A percentile compares a stretch with the other conserved stretches of the same genome.
These are phyloP conservation scores for Entoloma clypeatum DNA, from an alignment of 1,284 basidiomycete species.

Conservation along the genomic window DNA sequence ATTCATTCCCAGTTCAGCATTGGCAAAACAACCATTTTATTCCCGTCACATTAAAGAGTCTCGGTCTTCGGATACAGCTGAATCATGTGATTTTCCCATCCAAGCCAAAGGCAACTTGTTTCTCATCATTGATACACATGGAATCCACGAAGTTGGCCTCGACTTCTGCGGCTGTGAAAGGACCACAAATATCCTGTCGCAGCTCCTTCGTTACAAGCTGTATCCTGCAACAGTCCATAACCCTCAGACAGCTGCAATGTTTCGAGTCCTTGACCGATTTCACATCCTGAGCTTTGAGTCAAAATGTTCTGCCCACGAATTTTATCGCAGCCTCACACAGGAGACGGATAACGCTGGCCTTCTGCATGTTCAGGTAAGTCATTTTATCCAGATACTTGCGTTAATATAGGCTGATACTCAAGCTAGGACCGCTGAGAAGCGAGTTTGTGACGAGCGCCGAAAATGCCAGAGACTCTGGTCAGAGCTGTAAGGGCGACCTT, in stretches of 20 bases:
- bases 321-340: constrained; percentile 10
- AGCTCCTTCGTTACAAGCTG: constrained; percentile 13
- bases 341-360: constrained; percentile 13
- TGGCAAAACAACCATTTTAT: neutral
- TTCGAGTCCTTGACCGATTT: constrained; percentile 12
- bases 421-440: no score
- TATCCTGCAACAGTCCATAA: constrained; percentile 12
- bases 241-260: constrained; percentile 15
- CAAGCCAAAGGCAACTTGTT: constrained; percentile 7
- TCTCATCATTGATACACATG: constrained; percentile 16
- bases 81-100: constrained; percentile 14
- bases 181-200: neutral
- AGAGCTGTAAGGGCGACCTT: no score
- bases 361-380: no score
- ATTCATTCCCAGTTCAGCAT: neutral
- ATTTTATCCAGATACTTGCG: no score
- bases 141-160: constrained; percentile 17
- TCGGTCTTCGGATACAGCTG: constrained; percentile 16
- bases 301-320: constrained; percentile 14
- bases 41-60: neutral
- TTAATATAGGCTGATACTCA: no score
- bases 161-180: constrained; percentile 17
- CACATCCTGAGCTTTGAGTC: constrained; percentile 8
- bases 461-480: no score
- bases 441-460: no score